Evolutionary conservation across 495 filamentous ascomycete species (phyloP), one percentile per base, ranked within the genome.

Genomic region (Podospora comata): DNA sequence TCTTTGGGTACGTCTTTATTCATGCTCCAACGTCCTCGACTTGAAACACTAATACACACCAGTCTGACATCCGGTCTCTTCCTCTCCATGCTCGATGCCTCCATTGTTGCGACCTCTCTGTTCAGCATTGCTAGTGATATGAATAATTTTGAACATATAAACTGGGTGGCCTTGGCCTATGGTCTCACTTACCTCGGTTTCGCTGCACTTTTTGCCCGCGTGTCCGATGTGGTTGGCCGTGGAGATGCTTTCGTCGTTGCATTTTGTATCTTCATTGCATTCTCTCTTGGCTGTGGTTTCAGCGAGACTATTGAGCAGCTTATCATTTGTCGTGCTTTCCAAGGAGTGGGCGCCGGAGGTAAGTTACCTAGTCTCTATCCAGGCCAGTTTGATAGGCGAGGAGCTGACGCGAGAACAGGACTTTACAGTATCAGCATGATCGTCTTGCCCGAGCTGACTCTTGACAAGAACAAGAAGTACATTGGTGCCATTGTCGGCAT

Each of bases 231-330:
- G 16, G 69, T 86, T 27, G 85, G 86, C 48, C 82, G 83, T 2
- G 79, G 81, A 60, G 69, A 76, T 62, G 82, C 82, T 5, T 83
- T 86, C 67, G 55, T 83, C 2, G 66, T 74, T 4, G 82, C 82
- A 26, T 82, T 82, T 60, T 32, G 82, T 27, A 74, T 88, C 62
- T 89, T 89, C 66, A 71, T 86, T 60, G 79, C 68, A 48, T 87
- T 87, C 65, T 88, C 87, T 2, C 72, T 84, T 0, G 85, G 77
- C 0, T 87, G 86, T 68, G 86, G 83, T 2, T 83, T 80, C 55
- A 72, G 81, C 9, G 62, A 77, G 58, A 83, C 69, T 48, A 61
- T 86, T 28, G 67, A 75, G 18, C 79, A 86, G 69, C 76, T 89
- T 58, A 81, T 84, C 62, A 76, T 75, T 9, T 81, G 74, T 44